Evolutionary conservation across 352 stramenopile genomes (phyloP), one percentile per base, ranked within the genome.

Genomic region (Phytopythium delawarense): DNA sequence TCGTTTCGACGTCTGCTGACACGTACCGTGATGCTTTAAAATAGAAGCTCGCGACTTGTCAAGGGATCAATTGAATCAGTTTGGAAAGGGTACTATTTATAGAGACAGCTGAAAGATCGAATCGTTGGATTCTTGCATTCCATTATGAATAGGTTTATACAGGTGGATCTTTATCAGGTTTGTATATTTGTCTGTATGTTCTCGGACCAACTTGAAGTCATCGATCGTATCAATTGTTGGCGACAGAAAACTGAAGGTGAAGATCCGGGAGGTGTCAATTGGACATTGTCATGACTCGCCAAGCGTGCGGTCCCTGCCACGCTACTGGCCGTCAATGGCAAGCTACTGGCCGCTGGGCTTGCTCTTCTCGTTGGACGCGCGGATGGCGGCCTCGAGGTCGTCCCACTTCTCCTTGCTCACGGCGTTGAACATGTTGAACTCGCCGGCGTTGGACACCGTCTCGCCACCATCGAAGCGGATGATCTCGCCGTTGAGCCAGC

Each of bases 401-500:
- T 93, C 81, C 84, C 84, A 93, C 59, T 87, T 78, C 39, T 86
- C 82, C 15, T 76, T 71, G 40, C 75, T 74, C 34, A 94, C 74
- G 1, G 65, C 52, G 49, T 71, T 63, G 56, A 94, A 89, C 67
- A 89, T 87, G 66, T 94, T 94, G 62, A 94, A 92, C 67, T 94
- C 82, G 42, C 84, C 84, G 25, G 78, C 65, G 61, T 92, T 89
- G 30, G 73, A 65, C 2, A 90, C 81, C 23, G 79, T 91, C 72
- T 94, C 84, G 21, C 84, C 84, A 56, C 84, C 84, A 64, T 94
- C 84, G 54, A 94, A 90, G 55, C 74, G 79, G 60, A 94, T 81
- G 64, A 94, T 87, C 72, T 91, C 78, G 58, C 84, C 84, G 51
- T 90, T 92, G 40, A 94, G 72, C 82, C 82, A 94, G 60, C 78